Evolutionary conservation across 179 eudicot species (phyloP), one percentile per base, ranked within the genome.

Genomic region (Beta corolliflora): DNA sequence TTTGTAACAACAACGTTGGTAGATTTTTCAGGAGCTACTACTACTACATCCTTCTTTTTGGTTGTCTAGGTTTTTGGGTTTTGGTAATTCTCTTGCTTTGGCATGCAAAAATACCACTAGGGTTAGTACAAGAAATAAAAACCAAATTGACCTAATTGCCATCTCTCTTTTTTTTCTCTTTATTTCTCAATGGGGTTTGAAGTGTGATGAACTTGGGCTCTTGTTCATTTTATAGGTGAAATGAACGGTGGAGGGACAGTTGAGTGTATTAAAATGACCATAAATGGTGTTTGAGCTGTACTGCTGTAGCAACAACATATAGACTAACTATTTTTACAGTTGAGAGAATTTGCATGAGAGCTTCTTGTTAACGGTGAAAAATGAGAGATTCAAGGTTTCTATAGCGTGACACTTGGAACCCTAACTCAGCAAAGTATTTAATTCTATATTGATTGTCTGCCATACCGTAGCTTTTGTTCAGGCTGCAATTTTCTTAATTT

Each of bases 31-130:
- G 67, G 9, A 23, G 72, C 44, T 23, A 44, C 77, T 69, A 9
- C 10, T 21, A 19, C 67, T 12, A 29, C 71, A 45, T 66, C 71
- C 6, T 66, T 48, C 5, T n/a, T 45, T 50, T 6, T 48, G 61
- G 75, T 56, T 77, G 5, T 31, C 63, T 54, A 3, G 12, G 16
- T 36, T 55, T 63, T 80, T 76, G 15, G 74, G 1, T 14, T 53
- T 61, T 46, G 92, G 93, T 5, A 84, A 46, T 61, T 89, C 85
- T 65, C 93, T 79, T 55, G 89, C 88, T 0, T 65, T 81, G 12
- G 80, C 91, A 79, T 86, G 89, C 64, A 86, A 76, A 16, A 82
- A 12, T 21, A 23, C 75, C 21, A 89, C 81, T 68, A 87, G 87
- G 74, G 86, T 54, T 79, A 86, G 48, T 50, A 85, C 81, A 41